Evolutionary conservation across 306 rosid species (phyloP).

Genomic region (Lotus japonicus): DNA sequence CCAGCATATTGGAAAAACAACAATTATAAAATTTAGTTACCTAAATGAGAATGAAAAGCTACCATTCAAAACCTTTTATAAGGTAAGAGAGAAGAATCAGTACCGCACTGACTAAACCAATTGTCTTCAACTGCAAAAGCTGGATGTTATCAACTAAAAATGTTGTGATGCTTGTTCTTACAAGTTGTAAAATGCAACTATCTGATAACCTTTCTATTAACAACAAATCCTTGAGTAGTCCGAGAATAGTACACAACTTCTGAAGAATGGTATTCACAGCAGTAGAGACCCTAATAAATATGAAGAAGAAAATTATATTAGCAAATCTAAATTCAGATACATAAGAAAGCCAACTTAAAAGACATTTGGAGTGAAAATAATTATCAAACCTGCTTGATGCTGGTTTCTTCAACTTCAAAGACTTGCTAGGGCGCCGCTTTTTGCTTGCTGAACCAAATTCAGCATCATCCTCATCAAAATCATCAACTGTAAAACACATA

Average conservation of each 20-base stretch:
- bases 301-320: neutral
- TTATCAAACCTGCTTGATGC: constrained; percentile 62
- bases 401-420: constrained; percentile 58
- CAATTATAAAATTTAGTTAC: neutral
- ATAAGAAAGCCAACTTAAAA: constrained; percentile 3
- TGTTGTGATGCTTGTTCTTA: constrained; percentile 86
- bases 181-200: constrained; percentile 87
- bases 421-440: constrained; percentile 69
- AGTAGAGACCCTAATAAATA: constrained; percentile 67
- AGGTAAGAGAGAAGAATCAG: constrained; percentile 20
- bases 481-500: constrained; percentile 49
- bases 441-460: constrained; percentile 82
- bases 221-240: constrained; percentile 84
- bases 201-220: constrained; percentile 89
- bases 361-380: constrained; percentile 13
- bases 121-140: constrained; percentile 93
- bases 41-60: neutral
- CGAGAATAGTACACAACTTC: constrained; percentile 91
- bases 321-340: constrained; percentile 10
- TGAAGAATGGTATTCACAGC: constrained; percentile 84
- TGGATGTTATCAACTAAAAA: constrained; percentile 94
- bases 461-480: constrained; percentile 65
- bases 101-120: constrained; percentile 90
- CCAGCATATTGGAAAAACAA: constrained; percentile 14
- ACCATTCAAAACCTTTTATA: constrained; percentile 9